Conservation (phyloP, 2,329 filamentous ascomycete species). For the Cercospora sojina region DNA sequence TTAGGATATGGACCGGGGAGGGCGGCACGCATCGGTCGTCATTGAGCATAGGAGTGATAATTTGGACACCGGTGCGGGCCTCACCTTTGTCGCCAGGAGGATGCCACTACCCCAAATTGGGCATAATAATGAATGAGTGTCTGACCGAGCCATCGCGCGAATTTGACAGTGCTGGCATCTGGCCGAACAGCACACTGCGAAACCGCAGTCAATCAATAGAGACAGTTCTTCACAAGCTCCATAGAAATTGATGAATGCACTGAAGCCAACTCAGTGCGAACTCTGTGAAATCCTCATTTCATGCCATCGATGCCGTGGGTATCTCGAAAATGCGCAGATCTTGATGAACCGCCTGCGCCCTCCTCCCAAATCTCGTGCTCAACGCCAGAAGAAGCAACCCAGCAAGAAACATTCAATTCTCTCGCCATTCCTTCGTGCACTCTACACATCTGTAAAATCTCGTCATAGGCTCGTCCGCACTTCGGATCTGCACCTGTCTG, state of each 20-base stretch:
- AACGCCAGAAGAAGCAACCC: not conserved
- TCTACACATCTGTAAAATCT: slow-evolving; percentile 73
- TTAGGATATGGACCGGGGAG: not conserved
- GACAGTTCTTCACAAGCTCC: slow-evolving; percentile 3
- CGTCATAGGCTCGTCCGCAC: slow-evolving; percentile 98
- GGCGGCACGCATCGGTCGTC: not conserved
- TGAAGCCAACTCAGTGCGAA: not conserved
- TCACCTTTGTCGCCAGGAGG: not conserved
- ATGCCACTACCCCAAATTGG: not conserved
- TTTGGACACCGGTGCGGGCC: not conserved
- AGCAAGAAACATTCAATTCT: slow-evolving; percentile 34
- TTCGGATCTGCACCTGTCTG: slow-evolving; percentile 95
- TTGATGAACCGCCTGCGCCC: not conserved
- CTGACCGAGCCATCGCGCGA: not conserved
- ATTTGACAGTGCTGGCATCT: slow-evolving; percentile 8
- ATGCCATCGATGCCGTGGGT: not conserved
- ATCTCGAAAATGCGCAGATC: not conserved
- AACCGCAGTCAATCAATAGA: slow-evolving; percentile 1
- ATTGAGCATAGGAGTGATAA: not conserved
- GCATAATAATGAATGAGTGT: not conserved
- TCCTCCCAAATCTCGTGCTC: not conserved
- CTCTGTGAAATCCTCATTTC: not conserved
- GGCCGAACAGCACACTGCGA: not conserved
- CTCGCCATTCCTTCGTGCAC: slow-evolving; percentile 48
- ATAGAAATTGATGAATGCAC: not conserved